A percentile compares a stretch with the other conserved stretches of the same genome.
These are phyloP conservation scores for Caryocar brasiliense DNA, from an alignment of 441 rosid species.

Conservation along the genomic window DNA sequence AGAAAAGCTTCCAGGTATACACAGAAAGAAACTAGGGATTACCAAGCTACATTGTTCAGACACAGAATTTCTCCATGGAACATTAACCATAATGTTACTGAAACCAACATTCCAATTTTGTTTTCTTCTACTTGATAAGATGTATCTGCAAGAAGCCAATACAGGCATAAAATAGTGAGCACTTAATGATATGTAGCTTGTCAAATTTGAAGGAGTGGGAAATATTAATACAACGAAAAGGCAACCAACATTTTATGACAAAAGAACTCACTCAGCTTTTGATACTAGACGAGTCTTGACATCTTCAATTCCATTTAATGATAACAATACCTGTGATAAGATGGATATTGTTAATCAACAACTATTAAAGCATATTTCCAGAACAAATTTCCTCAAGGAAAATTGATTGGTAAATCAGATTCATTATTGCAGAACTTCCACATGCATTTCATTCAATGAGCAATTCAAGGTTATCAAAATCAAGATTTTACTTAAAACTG, in stretches of 20 bases:
- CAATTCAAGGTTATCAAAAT: too few species aligned
- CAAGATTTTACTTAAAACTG: too few species aligned
- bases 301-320: constrained; percentile 63
- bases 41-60: constrained; percentile 61
- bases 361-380: neutral
- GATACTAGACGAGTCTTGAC: constrained; percentile 54
- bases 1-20: neutral
- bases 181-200: too few species aligned
- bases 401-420: neutral
- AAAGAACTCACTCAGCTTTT: constrained; percentile 66
- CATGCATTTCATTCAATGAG: too few species aligned
- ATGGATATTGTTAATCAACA: neutral
- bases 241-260: neutral
- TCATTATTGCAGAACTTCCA: too few species aligned
- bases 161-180: constrained; percentile 2
- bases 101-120: constrained; percentile 57
- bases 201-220: too few species aligned
- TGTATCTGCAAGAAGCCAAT: constrained; percentile 42
- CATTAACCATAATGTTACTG: constrained; percentile 32
- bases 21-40: constrained; percentile 13
- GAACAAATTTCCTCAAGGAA: neutral
- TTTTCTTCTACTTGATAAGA: constrained; percentile 53
- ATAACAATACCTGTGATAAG: constrained; percentile 55
- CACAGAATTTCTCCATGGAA: constrained; percentile 43
- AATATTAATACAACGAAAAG: too few species aligned